A percentile compares a stretch with the other conserved stretches of the same genome.
These are phyloP conservation scores for Hemisphaericaspora xylofermentans DNA, from an alignment of 1,139 yeast genomes.

Conservation along the genomic window DNA sequence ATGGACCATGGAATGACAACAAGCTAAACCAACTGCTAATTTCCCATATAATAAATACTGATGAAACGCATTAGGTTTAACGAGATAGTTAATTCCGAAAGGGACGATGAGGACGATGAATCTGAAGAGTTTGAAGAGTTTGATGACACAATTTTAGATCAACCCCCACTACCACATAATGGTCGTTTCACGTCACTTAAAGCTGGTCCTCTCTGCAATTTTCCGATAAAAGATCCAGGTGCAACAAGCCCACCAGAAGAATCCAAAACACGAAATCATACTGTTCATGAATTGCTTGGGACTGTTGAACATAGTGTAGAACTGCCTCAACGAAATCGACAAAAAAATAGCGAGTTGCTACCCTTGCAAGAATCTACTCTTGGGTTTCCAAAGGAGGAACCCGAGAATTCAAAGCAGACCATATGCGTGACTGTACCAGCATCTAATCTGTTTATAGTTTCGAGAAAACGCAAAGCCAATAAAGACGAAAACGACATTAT, in stretches of 20 bases:
- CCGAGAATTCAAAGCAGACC: neutral
- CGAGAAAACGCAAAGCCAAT: neutral
- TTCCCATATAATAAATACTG: no score
- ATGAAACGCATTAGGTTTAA: neutral
- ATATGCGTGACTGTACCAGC: no score
- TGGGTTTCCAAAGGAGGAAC: neutral
- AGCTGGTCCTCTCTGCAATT: no score
- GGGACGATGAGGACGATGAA: neutral
- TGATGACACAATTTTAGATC: slow-evolving; percentile 1
- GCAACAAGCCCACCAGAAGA: no score
- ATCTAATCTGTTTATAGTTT: neutral
- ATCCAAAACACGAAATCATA: no score
- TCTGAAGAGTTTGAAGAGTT: slow-evolving; percentile 1
- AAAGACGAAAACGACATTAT: neutral
- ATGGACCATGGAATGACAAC: neutral
- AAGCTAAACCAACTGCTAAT: no score
- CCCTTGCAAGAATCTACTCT: neutral
- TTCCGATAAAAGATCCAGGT: no score
- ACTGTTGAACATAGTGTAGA: no score
- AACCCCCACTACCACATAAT: neutral
- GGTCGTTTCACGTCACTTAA: no score
- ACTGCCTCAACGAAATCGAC: no score
- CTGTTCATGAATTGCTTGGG: no score
- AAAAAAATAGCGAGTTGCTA: no score
- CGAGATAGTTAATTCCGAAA: neutral